Base-by-base conservation (phyloP, 495 filamentous ascomycete genomes). In the Penicillium angulare region DNA sequence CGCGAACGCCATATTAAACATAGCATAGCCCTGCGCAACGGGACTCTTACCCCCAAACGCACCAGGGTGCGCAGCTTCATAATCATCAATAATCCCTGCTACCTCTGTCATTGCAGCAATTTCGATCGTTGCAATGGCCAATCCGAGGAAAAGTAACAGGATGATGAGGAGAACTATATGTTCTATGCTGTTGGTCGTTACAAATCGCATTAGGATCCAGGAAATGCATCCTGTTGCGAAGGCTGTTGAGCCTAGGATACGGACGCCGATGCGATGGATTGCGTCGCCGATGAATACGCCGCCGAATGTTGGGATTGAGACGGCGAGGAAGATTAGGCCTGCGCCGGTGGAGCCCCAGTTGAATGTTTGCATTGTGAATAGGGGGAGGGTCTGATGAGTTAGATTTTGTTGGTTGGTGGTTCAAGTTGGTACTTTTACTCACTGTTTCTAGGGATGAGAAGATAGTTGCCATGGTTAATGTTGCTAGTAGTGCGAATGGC, bases 1-100 rank as follows among this genome's bases (percentile, higher is more conserved):
- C 0, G 85, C 82, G 49, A 77, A 86, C 0, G 80, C 75, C 35
- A 73, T 78, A 45, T 80, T 82, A 47, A 78, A 85, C 8, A 87
- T 65, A 0, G 78, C 83, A 52, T 85, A 87, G 0, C 74, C 82
- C 21, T 84, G 76, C 0, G 78, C 83, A 38, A 81, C 80, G 0
- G 79, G 77, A 0, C 80, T 80, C 17, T 75, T 77, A 2, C 72
- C 60, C 0, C 82, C 81, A 55, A 81, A 85, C 0, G 76, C 55
- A 0, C 65, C 66, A 0, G 73, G 71, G 21, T 57, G 60, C 13
- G 50, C 53, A 12, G 55, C 33, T 44, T 75, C 67, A 29, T 65
- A 69, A 16, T 57, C 55, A 32, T 66, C 66, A 1, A 74, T 64
- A 0, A 65, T 58, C 8, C 49, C 52, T 3, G 56, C 61, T n/a